Base-by-base conservation (phyloP, 2,329 filamentous ascomycete genomes). In the Chrysoporthe cubensis region DNA sequence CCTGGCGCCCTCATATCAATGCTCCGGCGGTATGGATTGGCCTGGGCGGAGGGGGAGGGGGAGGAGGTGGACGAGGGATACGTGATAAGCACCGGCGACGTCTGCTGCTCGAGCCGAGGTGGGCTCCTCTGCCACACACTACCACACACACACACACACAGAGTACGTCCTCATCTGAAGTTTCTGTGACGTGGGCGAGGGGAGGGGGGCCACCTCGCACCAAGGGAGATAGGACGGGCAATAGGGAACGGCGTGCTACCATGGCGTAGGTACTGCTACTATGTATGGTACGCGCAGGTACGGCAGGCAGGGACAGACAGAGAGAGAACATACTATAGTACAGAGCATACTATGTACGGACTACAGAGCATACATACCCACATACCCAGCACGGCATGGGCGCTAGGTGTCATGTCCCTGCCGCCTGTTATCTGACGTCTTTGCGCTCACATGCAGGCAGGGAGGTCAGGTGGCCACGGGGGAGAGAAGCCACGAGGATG, bases 1-100 rank as follows among this genome's bases (percentile, higher is more conserved):
- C 50, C 50, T 57, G 60, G 11, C 14, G 65, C 44, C 60, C 65
- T 40, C 61, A 52, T 62, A 67, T 65, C 66, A 67, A 50, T 62
- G 58, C 65, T 62, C 65, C 65, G 65, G 65, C 26, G 2, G 26
- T 26, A 26, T 26, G 26, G 26, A 26, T 26, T 2, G 26, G 26
- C 2, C 26, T 26, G 26, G 26, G 26, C 2, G 26, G 26, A 26
- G 26, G 26, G 26, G 26, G 26, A 26, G 26, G 26, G 26, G 26
- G 26, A 26, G 26, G 26, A 26, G 26, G 26, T 26, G 26, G 26
- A 26, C 2, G 26, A 26, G 26, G 26, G 26, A 26, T 26, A 26
- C 26, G 26, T 26, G 26, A 26, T 26, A 26, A 26, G 26, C 26
- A 26, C 26, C 26, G 26, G 26, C 26, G 26, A 26, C 26, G 26